Evolutionary conservation across 257 asterid species (phyloP).

Genomic region (Solanum paucissectum): DNA sequence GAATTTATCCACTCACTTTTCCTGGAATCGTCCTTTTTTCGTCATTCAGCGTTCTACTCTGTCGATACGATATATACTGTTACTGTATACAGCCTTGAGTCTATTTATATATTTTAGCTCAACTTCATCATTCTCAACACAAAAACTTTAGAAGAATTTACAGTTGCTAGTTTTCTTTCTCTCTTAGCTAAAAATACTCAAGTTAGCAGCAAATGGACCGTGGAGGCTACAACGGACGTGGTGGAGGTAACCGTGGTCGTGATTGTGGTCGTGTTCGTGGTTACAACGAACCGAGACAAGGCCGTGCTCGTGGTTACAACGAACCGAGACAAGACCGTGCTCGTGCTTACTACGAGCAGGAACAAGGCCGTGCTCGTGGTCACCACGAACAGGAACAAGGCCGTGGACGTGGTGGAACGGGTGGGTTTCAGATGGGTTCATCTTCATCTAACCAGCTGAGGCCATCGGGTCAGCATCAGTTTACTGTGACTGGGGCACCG

Average conservation of each 20-base stretch:
- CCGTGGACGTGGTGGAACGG: not conserved
- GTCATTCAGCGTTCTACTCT: not conserved
- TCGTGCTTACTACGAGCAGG: not conserved
- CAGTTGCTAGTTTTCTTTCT: not conserved
- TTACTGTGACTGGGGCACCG: not conserved
- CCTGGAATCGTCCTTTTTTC: not conserved
- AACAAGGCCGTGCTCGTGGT: not conserved
- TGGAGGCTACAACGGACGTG: not conserved
- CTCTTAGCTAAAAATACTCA: not conserved
- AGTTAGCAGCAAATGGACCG: not conserved
- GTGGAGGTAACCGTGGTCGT: conserved; percentile 9
- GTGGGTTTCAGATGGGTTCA: not conserved
- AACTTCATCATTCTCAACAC: not conserved
- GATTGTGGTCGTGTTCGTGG: conserved; percentile 1
- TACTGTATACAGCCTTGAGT: not conserved
- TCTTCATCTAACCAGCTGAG: not conserved
- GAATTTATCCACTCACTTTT: not conserved
- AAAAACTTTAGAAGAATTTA: not conserved
- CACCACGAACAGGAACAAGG: not conserved
- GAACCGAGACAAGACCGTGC: not conserved
- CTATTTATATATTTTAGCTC: not conserved
- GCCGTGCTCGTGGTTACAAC: not conserved
- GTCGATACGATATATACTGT: no score
- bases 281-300: not conserved
- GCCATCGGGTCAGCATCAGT: not conserved